Percentiles rank a stretch among this genome's conserved stretches.
These are phyloP conservation scores for grape (Vitis vinifera) DNA, from an alignment of 164 flowering plant species.

Conservation along the genomic window DNA sequence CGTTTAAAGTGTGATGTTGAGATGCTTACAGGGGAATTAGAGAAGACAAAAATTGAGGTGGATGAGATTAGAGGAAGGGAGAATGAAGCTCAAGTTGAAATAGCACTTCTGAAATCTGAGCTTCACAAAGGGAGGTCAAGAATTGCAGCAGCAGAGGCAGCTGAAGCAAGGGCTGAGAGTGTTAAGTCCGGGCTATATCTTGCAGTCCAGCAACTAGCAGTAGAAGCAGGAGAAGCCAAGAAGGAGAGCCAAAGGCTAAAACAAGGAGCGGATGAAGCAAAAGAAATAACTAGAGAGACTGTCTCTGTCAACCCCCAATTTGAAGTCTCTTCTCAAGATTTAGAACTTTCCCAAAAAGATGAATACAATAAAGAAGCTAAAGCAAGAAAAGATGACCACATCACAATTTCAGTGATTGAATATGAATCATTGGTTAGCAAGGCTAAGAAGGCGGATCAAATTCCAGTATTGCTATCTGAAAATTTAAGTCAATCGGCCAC, in stretches of 20 bases:
- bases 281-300: constrained; percentile 6
- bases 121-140: constrained; percentile 46
- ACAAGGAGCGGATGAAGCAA: constrained; percentile 14
- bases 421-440: constrained; percentile 32
- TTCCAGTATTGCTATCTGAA: constrained; percentile 5
- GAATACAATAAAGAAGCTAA: constrained; percentile 6
- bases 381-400: constrained; percentile 9
- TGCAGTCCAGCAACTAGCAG: constrained; percentile 44
- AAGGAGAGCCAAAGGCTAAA: constrained; percentile 28
- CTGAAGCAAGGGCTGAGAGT: constrained; percentile 39
- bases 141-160: constrained; percentile 54
- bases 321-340: not conserved
- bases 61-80: constrained; percentile 32
- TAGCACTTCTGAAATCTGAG: constrained; percentile 50
- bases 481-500: not conserved
- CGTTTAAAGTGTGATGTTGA: constrained; percentile 25
- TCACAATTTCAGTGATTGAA: constrained; percentile 40
- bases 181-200: constrained; percentile 33
- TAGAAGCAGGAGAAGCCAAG: constrained; percentile 50
- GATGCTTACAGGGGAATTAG: constrained; percentile 21
- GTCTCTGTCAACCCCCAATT: not conserved
- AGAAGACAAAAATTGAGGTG: constrained; percentile 21
- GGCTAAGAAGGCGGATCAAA: constrained; percentile 27
- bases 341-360: constrained; percentile 6
- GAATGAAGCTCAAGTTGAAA: constrained; percentile 39